phyloP scores from a whole-genome alignment of 805 yeast species.

The Brettanomyces bruxellensis region DNA sequence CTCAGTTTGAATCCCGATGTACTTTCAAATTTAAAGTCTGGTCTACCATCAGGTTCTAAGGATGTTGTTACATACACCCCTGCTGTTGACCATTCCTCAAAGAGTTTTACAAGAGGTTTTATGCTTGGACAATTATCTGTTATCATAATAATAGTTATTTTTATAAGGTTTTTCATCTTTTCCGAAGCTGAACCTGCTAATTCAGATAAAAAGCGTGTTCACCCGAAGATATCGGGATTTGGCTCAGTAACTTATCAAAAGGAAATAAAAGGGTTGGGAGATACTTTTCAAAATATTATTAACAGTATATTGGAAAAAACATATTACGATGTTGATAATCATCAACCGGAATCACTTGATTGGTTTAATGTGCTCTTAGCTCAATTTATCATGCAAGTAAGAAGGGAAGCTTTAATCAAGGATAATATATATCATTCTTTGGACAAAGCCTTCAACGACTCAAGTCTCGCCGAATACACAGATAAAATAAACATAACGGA shows the following conservation, averaged over 20 bases:
- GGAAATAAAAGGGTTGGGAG: slow-evolving; percentile 2
- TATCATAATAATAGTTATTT: slow-evolving; percentile 49
- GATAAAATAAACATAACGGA: slow-evolving; percentile 76
- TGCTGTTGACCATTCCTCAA: neutral
- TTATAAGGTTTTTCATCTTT: slow-evolving; percentile 69
- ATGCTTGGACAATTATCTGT: slow-evolving; percentile 69
- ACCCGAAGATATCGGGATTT: slow-evolving; percentile 9
- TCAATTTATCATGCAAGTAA: slow-evolving; percentile 75
- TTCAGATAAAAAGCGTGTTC: slow-evolving; percentile 19
- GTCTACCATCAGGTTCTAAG: neutral
- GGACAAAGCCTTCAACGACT: slow-evolving; percentile 52
- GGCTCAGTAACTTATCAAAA: slow-evolving; percentile 1
- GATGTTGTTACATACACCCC: neutral
- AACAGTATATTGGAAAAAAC: slow-evolving; percentile 72
- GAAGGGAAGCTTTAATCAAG: slow-evolving; percentile 80
- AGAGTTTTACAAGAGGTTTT: slow-evolving; percentile 65
- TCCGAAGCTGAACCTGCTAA: slow-evolving; percentile 49
- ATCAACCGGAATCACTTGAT: slow-evolving; percentile 83
- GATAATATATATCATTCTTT: slow-evolving; percentile 80
- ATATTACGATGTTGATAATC: slow-evolving; percentile 82
- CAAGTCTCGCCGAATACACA: slow-evolving; percentile 69
- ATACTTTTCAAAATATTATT: slow-evolving; percentile 6
- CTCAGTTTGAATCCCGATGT: neutral
- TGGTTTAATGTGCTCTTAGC: slow-evolving; percentile 96
- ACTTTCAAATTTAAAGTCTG: neutral